phyloP scores from a whole-genome alignment of 768 basidiomycete genomes.

The Termitomyces sp. region DNA sequence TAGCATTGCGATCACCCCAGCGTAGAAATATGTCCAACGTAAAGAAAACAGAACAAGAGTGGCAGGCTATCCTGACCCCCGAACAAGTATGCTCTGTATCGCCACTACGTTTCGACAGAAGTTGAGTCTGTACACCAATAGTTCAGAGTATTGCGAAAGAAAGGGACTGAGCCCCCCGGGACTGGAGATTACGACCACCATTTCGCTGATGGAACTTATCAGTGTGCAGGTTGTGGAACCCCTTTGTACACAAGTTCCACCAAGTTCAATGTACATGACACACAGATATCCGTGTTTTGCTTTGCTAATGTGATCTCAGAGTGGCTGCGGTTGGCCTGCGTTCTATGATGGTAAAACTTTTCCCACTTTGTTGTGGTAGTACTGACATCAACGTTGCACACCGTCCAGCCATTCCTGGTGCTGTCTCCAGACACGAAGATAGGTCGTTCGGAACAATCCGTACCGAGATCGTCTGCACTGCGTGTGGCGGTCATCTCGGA shows the following conservation, averaged over 20 bases:
- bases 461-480: constrained; percentile 84
- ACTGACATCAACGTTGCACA: constrained; percentile 1
- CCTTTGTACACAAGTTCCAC: constrained; percentile 85
- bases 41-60: constrained; percentile 68
- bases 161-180: constrained; percentile 78
- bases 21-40: constrained; percentile 30
- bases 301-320: constrained; percentile 26
- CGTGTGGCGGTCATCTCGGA: constrained; percentile 90
- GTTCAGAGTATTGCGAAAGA: constrained; percentile 83
- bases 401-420: constrained; percentile 78
- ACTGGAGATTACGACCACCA: constrained; percentile 80
- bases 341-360: constrained; percentile 76
- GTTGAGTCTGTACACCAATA: constrained; percentile 20
- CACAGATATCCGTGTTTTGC: background rate
- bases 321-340: constrained; percentile 96
- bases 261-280: constrained; percentile 63
- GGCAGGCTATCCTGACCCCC: constrained; percentile 73
- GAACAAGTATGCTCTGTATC: constrained; percentile 57
- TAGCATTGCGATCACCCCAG: background rate
- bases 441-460: constrained; percentile 56
- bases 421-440: constrained; percentile 77
- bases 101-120: background rate
- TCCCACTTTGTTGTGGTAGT: background rate
- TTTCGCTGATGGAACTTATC: constrained; percentile 60
- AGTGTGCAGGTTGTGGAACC: constrained; percentile 74